Conservation (phyloP, 495 filamentous ascomycete species). For the Penicillium coffeae region DNA sequence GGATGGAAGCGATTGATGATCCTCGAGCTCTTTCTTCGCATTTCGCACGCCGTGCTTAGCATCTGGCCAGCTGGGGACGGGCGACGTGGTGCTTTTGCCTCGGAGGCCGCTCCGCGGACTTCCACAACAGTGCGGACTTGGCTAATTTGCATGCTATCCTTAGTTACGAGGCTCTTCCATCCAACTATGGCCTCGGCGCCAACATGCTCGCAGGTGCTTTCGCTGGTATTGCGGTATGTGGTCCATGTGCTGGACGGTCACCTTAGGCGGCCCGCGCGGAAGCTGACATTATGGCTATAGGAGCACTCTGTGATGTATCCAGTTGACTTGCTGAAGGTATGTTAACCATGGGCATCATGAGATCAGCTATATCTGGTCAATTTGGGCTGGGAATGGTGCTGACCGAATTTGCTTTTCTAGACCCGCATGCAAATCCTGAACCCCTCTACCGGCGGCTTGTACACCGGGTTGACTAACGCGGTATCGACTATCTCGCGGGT, state of each 20-base stretch:
- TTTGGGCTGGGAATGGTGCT: slow-evolving; percentile 1
- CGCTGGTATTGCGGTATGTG: slow-evolving; percentile 86
- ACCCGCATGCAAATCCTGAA: slow-evolving; percentile 97
- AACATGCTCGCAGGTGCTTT: slow-evolving; percentile 96
- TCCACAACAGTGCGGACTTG: not conserved
- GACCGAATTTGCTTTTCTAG: slow-evolving; percentile 41
- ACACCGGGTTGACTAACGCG: slow-evolving; percentile 87
- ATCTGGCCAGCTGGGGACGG: not conserved
- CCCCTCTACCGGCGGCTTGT: slow-evolving; percentile 77
- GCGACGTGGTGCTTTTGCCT: not conserved
- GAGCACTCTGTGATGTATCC: slow-evolving; percentile 98
- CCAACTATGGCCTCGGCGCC: slow-evolving; percentile 61
- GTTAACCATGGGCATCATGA: slow-evolving; percentile 21
- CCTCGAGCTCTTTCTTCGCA: not conserved
- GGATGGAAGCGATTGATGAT: not conserved
- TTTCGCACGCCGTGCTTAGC: not conserved
- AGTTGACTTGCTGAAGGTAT: slow-evolving; percentile 94
- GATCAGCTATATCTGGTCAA: not conserved
- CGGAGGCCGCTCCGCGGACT: not conserved
- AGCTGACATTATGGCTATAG: slow-evolving; percentile 21
- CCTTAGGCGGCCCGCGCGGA: not conserved
- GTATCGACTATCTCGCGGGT: slow-evolving; percentile 84
- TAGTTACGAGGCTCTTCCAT: slow-evolving; percentile 68
- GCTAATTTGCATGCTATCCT: slow-evolving; percentile 18
- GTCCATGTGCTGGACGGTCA: not conserved